Conservation (phyloP, 1,284 basidiomycete species). For the Thecaphora thlaspeos region DNA sequence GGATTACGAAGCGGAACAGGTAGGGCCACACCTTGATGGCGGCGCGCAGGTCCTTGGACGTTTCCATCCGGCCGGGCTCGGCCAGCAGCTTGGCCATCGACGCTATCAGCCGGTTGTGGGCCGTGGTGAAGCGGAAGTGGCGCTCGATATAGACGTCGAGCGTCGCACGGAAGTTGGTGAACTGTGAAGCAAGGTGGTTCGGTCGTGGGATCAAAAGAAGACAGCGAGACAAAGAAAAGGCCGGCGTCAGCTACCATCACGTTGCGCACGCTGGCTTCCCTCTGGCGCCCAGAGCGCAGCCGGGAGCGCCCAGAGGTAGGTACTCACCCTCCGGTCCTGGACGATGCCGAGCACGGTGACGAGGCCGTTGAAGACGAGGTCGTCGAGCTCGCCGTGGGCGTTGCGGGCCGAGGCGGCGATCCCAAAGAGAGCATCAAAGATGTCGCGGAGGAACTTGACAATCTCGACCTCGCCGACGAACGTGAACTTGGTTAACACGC, state of each 20-base stretch:
- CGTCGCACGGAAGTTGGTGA: conserved; percentile 87
- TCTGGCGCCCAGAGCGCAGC: too few species aligned
- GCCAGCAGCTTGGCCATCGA: conserved; percentile 81
- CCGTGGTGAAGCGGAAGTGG: conserved; percentile 67
- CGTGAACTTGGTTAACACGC: conserved; percentile 78
- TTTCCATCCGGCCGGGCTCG: conserved; percentile 72
- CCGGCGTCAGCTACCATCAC: too few species aligned
- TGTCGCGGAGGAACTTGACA: conserved; percentile 85
- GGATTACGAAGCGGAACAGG: conserved; percentile 88
- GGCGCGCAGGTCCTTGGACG: conserved; percentile 75
- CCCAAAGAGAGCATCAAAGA: conserved; percentile 89
- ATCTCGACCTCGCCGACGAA: conserved; percentile 75
- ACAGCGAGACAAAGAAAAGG: too few species aligned
- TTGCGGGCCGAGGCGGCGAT: conserved; percentile 78
- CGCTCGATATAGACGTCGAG: conserved; percentile 88
- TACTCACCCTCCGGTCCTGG: conserved; percentile 84
- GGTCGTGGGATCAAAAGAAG: too few species aligned
- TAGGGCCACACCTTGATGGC: conserved; percentile 96
- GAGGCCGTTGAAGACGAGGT: conserved; percentile 83
- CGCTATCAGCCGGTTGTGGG: conserved; percentile 43
- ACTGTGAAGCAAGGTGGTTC: too few species aligned
- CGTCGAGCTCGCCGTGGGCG: conserved; percentile 75
- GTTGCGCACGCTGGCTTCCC: too few species aligned
- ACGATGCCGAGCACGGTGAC: conserved; percentile 79
- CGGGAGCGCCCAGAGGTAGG: too few species aligned